Base-by-base conservation (phyloP, 179 eudicot species). In the Silene noctiflora region DNA sequence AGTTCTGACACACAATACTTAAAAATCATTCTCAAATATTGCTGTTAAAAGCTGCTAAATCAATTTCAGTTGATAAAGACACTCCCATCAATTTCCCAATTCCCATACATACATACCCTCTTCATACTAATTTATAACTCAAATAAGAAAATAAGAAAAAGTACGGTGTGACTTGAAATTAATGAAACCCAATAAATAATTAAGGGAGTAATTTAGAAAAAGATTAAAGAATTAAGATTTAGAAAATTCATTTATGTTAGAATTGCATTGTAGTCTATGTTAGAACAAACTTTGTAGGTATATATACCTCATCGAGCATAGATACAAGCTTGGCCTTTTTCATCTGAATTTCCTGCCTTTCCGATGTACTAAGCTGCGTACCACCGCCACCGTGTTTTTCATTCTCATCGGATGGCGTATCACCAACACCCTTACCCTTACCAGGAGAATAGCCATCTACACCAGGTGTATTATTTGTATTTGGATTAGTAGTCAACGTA, bases 241-340 rank as follows among this genome's bases (percentile, higher is more conserved):
- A 25, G 27, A 25, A 25, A 25, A 25, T 25, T 25, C 27, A 25
- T 25, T 33, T 33, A 33, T 33, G 35, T 33, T 33, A 33, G 35
- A 33, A 33, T 33, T 33, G 35, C 4, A 33, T 4, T 33, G 35
- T 33, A 33, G 35, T 35, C 9, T 35, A 35, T 35, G 42, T 35
- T 35, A 7, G 42, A 35, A 35, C 4, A 33, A 33, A 33, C 35
- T 33, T 35, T 35, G 42, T 35, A 35, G 42, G 9, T 35, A 35
- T 33, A 5, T 2, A 12, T 87, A 89, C 96, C 90, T 91, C 96
- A 76, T 89, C 93, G 55, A 91, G 89, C 96, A 91, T 89, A 81
- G 76, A 78, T 17, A 86, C 83, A 68, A 91, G 90, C 74, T 91
- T 91, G 2, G 93, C 90, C 60, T 91, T 91, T 77, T 84, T 91